Percentiles rank a stretch among this genome's conserved stretches.
Conservation (phyloP, 208 protist species). For the Naegleria fowleri region DNA sequence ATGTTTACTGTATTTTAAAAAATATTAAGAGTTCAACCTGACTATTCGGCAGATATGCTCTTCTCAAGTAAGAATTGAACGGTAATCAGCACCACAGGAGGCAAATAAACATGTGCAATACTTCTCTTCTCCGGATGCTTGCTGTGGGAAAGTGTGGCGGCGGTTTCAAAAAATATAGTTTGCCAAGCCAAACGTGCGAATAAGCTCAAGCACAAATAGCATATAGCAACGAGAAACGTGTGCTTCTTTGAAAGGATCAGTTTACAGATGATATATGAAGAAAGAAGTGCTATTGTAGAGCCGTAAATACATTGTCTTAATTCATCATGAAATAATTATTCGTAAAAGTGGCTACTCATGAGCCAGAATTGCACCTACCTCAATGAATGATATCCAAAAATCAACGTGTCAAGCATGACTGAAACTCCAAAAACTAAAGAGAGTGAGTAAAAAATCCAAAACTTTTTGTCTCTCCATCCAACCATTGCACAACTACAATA, state of each 20-base stretch:
- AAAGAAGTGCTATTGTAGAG: not conserved
- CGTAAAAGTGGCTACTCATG: too few species aligned
- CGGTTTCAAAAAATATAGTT: not conserved
- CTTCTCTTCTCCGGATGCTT: not conserved
- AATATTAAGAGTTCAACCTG: too few species aligned
- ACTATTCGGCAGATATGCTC: too few species aligned
- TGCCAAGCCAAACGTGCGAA: not conserved
- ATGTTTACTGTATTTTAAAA: too few species aligned
- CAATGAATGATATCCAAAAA: not conserved
- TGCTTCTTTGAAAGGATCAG: not conserved
- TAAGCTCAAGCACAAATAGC: not conserved
- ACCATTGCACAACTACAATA: not conserved
- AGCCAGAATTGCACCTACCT: not conserved
- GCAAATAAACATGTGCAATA: not conserved
- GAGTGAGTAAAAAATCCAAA: not conserved
- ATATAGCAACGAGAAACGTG: not conserved
- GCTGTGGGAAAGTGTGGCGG: not conserved
- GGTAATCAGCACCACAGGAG: not conserved
- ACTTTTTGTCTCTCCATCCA: not conserved
- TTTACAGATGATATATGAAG: not conserved
- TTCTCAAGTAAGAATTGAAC: not conserved
- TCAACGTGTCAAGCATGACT: not conserved
- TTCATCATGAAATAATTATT: not conserved
- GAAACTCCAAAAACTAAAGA: not conserved
- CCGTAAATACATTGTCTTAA: slow-evolving; percentile 3